A percentile compares a stretch with the other conserved stretches of the same genome.
These are phyloP conservation scores for Fusarium guadeloupense DNA, from an alignment of 2,329 filamentous ascomycete species.

Conservation along the genomic window DNA sequence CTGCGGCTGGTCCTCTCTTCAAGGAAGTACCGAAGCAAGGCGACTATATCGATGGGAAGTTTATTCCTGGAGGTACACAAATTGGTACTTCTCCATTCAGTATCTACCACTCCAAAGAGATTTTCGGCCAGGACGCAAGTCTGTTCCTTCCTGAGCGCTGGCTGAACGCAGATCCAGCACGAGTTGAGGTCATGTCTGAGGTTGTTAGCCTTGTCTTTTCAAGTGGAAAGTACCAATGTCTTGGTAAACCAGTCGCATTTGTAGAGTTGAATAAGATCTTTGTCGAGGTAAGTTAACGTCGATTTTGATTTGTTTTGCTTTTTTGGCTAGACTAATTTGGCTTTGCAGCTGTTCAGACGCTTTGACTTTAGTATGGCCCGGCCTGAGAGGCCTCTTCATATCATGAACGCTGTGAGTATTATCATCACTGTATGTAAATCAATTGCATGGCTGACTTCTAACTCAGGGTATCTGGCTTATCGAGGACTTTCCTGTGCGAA, in stretches of 20 bases:
- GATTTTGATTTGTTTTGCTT: background rate
- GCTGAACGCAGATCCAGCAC: constrained; percentile 48
- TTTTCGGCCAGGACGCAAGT: constrained; percentile 49
- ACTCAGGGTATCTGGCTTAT: constrained; percentile 20
- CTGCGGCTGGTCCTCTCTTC: constrained; percentile 52
- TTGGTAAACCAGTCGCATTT: constrained; percentile 50
- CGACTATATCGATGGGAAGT: constrained; percentile 51
- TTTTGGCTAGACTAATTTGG: background rate
- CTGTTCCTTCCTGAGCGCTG: constrained; percentile 50
- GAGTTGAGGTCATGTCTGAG: constrained; percentile 45
- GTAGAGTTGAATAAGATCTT: constrained; percentile 51
- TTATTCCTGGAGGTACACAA: constrained; percentile 44
- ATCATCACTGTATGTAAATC: fast-evolving
- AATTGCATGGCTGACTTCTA: background rate
- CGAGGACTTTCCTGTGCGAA: constrained; percentile 16
- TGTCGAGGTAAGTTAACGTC: constrained; percentile 51
- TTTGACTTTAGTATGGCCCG: constrained; percentile 21
- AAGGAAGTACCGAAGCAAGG: constrained; percentile 43
- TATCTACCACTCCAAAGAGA: constrained; percentile 44
- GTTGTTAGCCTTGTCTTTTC: constrained; percentile 51
- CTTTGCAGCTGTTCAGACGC: constrained; percentile 19
- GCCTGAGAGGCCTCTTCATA: constrained; percentile 18
- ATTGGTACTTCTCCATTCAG: constrained; percentile 46
- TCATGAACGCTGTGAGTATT: constrained; percentile 16
- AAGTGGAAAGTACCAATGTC: constrained; percentile 51